These are phyloP conservation scores for Tricholoma flavovirens DNA, from an alignment of 768 basidiomycete genomes.

Conservation along the genomic window DNA sequence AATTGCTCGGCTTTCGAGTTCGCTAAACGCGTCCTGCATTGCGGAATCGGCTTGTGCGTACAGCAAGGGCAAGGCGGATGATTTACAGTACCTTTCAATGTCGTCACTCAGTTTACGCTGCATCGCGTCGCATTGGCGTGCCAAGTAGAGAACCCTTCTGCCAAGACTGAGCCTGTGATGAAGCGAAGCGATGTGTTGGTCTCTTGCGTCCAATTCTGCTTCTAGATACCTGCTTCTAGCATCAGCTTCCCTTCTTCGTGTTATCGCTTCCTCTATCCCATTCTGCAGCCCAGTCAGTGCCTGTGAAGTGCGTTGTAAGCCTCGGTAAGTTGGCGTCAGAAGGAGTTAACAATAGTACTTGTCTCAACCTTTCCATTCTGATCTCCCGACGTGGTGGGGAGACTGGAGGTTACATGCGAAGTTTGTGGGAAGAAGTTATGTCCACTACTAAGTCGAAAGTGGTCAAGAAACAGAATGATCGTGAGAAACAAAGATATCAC, in stretches of 20 bases:
- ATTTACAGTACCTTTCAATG: constrained; percentile 8
- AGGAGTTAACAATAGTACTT: constrained; percentile 1
- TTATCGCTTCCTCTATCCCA: constrained; percentile 19
- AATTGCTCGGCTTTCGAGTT: constrained; percentile 16
- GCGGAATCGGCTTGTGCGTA: not conserved
- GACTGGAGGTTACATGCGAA: not conserved
- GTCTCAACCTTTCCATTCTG: constrained; percentile 10
- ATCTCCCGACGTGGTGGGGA: not conserved
- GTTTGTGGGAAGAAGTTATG: not conserved
- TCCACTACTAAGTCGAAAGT: not conserved
- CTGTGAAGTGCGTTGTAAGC: constrained; percentile 10
- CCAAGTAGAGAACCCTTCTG: constrained; percentile 8
- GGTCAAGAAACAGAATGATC: constrained; percentile 10
- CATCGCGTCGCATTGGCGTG: constrained; percentile 7
- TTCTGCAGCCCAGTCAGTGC: constrained; percentile 17
- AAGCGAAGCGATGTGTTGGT: constrained; percentile 12
- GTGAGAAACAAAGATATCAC: constrained; percentile 12
- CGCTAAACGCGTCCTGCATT: constrained; percentile 5
- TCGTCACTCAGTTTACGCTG: constrained; percentile 3
- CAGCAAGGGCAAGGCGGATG: too few relatives aligned
- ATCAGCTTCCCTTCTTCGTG: constrained; percentile 25
- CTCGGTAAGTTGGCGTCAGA: not conserved
- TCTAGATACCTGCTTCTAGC: constrained; percentile 13
- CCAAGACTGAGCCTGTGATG: constrained; percentile 11
- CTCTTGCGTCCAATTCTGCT: constrained; percentile 17